Conservation (phyloP, 768 basidiomycete species). For the Hericium alpestre region DNA sequence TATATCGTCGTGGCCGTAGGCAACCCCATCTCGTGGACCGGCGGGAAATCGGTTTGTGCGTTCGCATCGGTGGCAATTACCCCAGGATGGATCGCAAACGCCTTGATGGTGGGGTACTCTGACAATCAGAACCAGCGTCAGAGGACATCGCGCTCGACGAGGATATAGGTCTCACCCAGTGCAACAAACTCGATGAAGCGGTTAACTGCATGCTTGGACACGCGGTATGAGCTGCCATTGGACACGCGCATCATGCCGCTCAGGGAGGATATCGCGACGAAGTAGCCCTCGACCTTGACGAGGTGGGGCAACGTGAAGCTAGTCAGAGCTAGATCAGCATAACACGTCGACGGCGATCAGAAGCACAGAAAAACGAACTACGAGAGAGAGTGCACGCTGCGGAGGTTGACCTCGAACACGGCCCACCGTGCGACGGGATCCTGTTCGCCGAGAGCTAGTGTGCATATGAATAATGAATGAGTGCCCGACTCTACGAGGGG, state of each 20-base stretch:
- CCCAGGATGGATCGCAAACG: not conserved
- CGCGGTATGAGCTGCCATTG: conserved; percentile 2
- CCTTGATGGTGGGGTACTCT: not conserved
- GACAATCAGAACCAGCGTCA: too few relatives aligned
- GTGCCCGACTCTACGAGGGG: not conserved
- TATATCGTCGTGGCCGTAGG: not conserved
- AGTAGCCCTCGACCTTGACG: conserved; percentile 1
- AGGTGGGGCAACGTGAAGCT: conserved; percentile 3
- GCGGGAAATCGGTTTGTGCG: not conserved
- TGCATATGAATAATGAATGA: not conserved
- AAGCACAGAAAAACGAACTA: not conserved
- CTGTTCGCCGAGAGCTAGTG: not conserved
- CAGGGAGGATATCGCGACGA: not conserved
- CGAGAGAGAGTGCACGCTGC: conserved; percentile 2
- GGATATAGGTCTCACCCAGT: conserved; percentile 15
- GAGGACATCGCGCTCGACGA: too few relatives aligned
- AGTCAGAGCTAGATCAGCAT: not conserved
- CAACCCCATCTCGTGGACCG: not conserved
- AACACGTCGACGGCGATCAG: too few relatives aligned
- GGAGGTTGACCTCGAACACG: conserved; percentile 4
- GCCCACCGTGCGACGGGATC: conserved; percentile 5
- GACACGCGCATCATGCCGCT: not conserved
- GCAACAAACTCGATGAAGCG: conserved; percentile 3
- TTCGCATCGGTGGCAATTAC: not conserved
- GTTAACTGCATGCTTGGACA: conserved; percentile 2